phyloP scores from a whole-genome alignment of 805 yeast species.

The Teunomyces gatunensis region DNA sequence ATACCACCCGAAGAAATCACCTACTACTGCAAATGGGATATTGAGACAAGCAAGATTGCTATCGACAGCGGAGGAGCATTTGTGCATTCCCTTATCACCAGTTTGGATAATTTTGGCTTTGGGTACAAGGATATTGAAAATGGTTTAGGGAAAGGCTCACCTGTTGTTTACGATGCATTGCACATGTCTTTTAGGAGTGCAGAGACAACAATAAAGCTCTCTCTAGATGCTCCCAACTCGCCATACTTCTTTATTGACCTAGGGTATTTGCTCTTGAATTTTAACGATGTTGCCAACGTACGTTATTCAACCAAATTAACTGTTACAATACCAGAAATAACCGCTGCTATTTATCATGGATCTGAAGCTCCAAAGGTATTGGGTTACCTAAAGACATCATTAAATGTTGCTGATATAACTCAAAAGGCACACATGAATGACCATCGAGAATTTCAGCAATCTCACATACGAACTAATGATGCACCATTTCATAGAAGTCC shows the following conservation, averaged over 20 bases:
- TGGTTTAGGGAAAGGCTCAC: constrained; percentile 55
- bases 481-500: constrained; percentile 80
- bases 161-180: constrained; percentile 65
- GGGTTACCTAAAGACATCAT: constrained; percentile 53
- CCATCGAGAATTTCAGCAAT: constrained; percentile 54
- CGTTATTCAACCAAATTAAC: constrained; percentile 58
- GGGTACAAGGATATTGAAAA: constrained; percentile 78
- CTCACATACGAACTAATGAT: constrained; percentile 69
- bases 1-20: constrained; percentile 87
- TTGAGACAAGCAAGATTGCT: constrained; percentile 58
- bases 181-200: constrained; percentile 58
- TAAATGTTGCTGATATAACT: constrained; percentile 58
- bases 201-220: constrained; percentile 40
- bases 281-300: constrained; percentile 69
- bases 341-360: constrained; percentile 25
- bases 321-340: constrained; percentile 48
- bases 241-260: constrained; percentile 16
- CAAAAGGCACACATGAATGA: constrained; percentile 48
- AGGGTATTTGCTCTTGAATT: constrained; percentile 33
- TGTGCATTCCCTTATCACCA: constrained; percentile 40
- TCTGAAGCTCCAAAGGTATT: constrained; percentile 16
- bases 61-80: constrained; percentile 51
- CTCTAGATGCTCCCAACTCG: constrained; percentile 16
- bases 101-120: constrained; percentile 51
- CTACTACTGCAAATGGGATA: constrained; percentile 87